These are phyloP conservation scores for Kregervanrija pseudodelftensis DNA, from an alignment of 805 yeast species.

Conservation along the genomic window DNA sequence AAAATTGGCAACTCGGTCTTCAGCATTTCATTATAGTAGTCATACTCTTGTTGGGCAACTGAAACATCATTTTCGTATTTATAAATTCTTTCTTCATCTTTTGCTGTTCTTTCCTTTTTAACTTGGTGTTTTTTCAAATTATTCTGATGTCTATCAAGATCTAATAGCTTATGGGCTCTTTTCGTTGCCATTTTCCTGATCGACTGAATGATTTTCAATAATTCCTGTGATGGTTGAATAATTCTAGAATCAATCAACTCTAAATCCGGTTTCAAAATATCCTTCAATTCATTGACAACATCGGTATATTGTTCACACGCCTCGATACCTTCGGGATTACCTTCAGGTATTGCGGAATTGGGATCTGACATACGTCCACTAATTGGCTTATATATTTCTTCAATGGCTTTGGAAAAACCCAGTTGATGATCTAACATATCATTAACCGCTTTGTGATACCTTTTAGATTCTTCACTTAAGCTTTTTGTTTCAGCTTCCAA, in stretches of 20 bases:
- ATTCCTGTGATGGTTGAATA: slow-evolving; percentile 86
- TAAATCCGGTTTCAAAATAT: slow-evolving; percentile 82
- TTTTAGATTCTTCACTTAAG: slow-evolving; percentile 79
- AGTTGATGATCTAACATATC: slow-evolving; percentile 92
- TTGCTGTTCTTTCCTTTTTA: slow-evolving; percentile 76
- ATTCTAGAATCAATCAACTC: slow-evolving; percentile 86
- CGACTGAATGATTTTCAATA: slow-evolving; percentile 70
- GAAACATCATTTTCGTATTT: slow-evolving; percentile 83
- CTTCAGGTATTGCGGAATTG: slow-evolving; percentile 77
- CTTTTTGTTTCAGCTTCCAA: slow-evolving; percentile 85
- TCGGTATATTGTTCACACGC: slow-evolving; percentile 90
- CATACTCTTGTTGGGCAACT: slow-evolving; percentile 91
- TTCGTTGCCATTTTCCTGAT: slow-evolving; percentile 92
- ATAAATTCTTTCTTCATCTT: slow-evolving; percentile 88
- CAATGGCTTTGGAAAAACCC: slow-evolving; percentile 92
- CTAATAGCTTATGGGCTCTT: slow-evolving; percentile 92
- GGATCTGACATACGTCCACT: slow-evolving; percentile 91
- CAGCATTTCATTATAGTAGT: slow-evolving; percentile 91
- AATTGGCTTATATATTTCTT: slow-evolving; percentile 93
- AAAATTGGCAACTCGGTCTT: slow-evolving; percentile 83
- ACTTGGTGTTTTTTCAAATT: slow-evolving; percentile 64
- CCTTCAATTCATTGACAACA: slow-evolving; percentile 80
- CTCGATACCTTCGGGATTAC: slow-evolving; percentile 92
- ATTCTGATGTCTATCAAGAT: slow-evolving; percentile 78
- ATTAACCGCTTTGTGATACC: slow-evolving; percentile 86